Percentiles rank a stretch among this genome's conserved stretches.
Evolutionary conservation across 179 eudicot species (phyloP).

Genomic region (Spergularia azorica): DNA sequence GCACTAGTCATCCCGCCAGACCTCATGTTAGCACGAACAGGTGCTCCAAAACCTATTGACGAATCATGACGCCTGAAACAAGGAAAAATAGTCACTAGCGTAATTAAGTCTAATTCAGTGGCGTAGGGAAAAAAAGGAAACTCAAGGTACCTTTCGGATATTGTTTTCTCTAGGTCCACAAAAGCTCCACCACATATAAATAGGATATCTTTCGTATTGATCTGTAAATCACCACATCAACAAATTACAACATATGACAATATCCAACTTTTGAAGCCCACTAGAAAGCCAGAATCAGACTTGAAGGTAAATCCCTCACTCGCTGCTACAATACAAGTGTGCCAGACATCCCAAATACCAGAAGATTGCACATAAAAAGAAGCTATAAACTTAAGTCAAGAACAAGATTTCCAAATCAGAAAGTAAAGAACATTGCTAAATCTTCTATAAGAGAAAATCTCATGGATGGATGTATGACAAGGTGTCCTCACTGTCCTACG

Average conservation of each 20-base stretch:
- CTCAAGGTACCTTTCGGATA: conserved; percentile 74
- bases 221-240: conserved; percentile 41
- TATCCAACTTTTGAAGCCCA: too few species aligned
- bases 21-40: conserved; percentile 94
- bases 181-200: conserved; percentile 97
- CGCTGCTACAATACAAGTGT: not conserved
- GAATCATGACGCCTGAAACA: conserved; percentile 83
- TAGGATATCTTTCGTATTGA: conserved; percentile 88
- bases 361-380: not conserved
- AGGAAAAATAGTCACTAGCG: not conserved
- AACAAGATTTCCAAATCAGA: not conserved
- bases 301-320: too few species aligned
- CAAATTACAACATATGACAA: not conserved
- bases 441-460: too few species aligned
- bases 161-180: conserved; percentile 86
- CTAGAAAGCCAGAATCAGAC: too few species aligned
- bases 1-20: conserved; percentile 59
- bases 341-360: not conserved
- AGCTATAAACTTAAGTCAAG: not conserved
- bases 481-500: too few species aligned
- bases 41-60: conserved; percentile 94
- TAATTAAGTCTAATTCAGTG: not conserved
- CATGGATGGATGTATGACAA: too few species aligned
- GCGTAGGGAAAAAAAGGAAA: not conserved
- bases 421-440: too few species aligned